Evolutionary conservation across 495 filamentous ascomycete species (phyloP).

Genomic region (Podospora anserina): DNA sequence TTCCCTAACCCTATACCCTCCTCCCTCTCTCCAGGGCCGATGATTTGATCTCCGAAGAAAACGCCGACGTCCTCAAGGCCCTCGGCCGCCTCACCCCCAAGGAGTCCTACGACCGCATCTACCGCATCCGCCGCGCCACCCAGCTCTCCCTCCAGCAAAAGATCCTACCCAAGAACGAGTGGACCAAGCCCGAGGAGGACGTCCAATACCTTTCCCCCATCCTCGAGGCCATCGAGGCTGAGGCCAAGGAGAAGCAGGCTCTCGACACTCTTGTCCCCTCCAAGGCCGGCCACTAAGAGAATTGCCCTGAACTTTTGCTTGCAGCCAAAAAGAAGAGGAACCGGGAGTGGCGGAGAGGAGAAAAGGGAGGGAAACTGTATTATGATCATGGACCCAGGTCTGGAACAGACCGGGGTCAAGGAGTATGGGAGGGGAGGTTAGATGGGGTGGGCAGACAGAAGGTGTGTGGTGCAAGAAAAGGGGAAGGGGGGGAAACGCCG

Average conservation of each 20-base stretch:
- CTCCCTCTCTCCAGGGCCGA: slow-evolving; percentile 55
- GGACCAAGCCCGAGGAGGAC: slow-evolving; percentile 57
- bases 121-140: slow-evolving; percentile 90
- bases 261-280: slow-evolving; percentile 74
- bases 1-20: not conserved
- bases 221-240: slow-evolving; percentile 53
- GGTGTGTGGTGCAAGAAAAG: not conserved
- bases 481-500: not conserved
- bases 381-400: not conserved
- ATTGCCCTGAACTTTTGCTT: not conserved
- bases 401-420: not conserved
- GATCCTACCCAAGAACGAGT: slow-evolving; percentile 75
- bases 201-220: slow-evolving; percentile 33
- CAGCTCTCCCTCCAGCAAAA: slow-evolving; percentile 75
- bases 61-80: slow-evolving; percentile 76
- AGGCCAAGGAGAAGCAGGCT: slow-evolving; percentile 74
- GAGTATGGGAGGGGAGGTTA: not conserved
- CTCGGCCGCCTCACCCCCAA: slow-evolving; percentile 86
- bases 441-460: not conserved
- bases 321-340: not conserved
- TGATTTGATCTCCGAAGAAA: slow-evolving; percentile 90
- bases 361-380: not conserved
- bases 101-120: slow-evolving; percentile 93
- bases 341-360: not conserved
- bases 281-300: slow-evolving; percentile 45